Evolutionary conservation across 345 rosid genomes (phyloP), one percentile per base, ranked within the genome.

Genomic region (Raphanus raphanistrum): DNA sequence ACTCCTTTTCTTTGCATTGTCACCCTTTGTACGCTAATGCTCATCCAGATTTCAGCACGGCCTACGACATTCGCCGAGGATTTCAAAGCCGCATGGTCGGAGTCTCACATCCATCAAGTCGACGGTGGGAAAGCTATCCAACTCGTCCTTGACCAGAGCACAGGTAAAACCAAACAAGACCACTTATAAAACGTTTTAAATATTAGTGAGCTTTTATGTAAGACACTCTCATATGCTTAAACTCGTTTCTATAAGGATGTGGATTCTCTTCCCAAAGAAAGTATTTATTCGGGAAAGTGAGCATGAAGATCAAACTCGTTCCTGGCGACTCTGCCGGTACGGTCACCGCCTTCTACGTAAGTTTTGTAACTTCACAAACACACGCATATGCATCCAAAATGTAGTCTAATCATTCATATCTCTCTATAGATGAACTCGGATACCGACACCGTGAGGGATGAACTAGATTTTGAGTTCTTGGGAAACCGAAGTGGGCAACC

Each of bases 271-370:
- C 98, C 66, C 87, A 89, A 86, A 75, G 83, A 28, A 63, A 82
- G 63, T 94, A 92, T 80, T 59, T 92, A 84, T 94, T 87, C 38
- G 97, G 98, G 57, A 85, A 86, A 61, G 93, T 94, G 4, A 89
- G 97, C 89, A 87, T 94, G 91, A 90, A 85, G 88, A 89, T 94
- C 85, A 94, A 92, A 87, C 98, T 94, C 68, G 6, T 94, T 65
- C 86, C 93, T 0, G 97, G 99, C 2, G 99, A 94, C 85, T 94
- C 98, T n/a, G 99, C 99, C 11, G 99, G 98, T 80, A 92, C 98
- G 2, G 98, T 94, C 82, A 88, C 99, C 1, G 99, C 99, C 80
- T 94, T 94, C 79, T 94, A 93, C 54, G 98, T 92, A 80, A 52
- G 88, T 68, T 12, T 67, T 5, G 0, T 15, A 28, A 45, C 0